These are phyloP conservation scores for Neonothopanus nambi DNA, from an alignment of 1,284 basidiomycete genomes.

Conservation along the genomic window DNA sequence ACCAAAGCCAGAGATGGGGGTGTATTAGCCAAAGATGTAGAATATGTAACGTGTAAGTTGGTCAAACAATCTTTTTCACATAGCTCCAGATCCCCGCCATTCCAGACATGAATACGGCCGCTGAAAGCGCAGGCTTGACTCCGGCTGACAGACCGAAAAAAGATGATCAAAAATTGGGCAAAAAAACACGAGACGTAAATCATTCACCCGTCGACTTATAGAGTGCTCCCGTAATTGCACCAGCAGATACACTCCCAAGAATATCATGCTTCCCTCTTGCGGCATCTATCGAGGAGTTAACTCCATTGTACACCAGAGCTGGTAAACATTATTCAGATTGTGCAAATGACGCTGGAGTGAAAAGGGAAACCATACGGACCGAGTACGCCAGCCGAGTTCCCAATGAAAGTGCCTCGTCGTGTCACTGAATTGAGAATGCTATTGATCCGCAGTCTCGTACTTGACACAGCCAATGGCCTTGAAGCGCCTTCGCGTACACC, in stretches of 20 bases:
- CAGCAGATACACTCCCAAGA: slow-evolving; percentile 89
- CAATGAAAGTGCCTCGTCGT: slow-evolving; percentile 94
- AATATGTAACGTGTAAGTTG: slow-evolving; percentile 41
- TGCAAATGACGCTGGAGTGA: slow-evolving; percentile 23
- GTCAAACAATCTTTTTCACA: slow-evolving; percentile 80
- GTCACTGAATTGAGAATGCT: slow-evolving; percentile 96
- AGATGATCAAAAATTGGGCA: slow-evolving; percentile 35
- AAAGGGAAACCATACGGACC: slow-evolving; percentile 60
- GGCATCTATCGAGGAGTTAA: slow-evolving; percentile 93
- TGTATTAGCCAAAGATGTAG: slow-evolving; percentile 48
- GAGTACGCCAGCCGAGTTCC: slow-evolving; percentile 96
- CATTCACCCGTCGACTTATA: slow-evolving; percentile 91
- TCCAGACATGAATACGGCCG: slow-evolving; percentile 86
- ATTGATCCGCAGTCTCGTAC: slow-evolving; percentile 90
- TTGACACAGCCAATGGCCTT: slow-evolving; percentile 83
- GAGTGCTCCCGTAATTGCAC: slow-evolving; percentile 86
- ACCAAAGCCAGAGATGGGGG: slow-evolving; percentile 41
- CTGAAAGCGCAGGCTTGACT: slow-evolving; percentile 83
- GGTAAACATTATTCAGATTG: slow-evolving; percentile 24
- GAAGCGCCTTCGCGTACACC: slow-evolving; percentile 93
- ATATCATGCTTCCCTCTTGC: slow-evolving; percentile 92
- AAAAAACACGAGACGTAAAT: slow-evolving; percentile 30
- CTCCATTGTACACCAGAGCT: slow-evolving; percentile 96
- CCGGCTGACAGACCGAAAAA: slow-evolving; percentile 66
- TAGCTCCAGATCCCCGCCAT: slow-evolving; percentile 91